Percentiles rank a stretch among this genome's conserved stretches.
These are phyloP conservation scores for Raddia distichophylla DNA, from an alignment of 176 grass and related monocot genomes.

Conservation along the genomic window DNA sequence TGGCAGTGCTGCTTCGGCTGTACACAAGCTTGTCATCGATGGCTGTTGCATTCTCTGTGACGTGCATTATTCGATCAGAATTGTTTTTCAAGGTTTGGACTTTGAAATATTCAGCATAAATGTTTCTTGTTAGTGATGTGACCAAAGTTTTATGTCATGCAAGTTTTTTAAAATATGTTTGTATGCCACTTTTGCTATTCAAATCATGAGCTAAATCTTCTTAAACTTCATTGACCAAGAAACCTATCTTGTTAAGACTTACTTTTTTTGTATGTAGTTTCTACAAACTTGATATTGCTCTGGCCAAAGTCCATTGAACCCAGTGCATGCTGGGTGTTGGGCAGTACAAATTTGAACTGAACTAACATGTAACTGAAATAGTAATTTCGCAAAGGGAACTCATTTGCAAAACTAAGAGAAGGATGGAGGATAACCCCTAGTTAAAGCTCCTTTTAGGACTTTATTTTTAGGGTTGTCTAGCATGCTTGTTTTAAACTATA, in stretches of 20 bases:
- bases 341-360: not conserved
- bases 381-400: not conserved
- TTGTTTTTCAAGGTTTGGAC: conserved; percentile 67
- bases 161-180: not conserved
- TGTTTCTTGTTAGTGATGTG: conserved; percentile 12
- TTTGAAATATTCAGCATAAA: not conserved
- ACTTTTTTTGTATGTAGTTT: conserved; percentile 22
- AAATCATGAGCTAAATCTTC: conserved; percentile 6
- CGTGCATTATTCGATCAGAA: conserved; percentile 62
- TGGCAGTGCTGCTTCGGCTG: conserved; percentile 55
- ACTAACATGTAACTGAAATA: conserved; percentile 10
- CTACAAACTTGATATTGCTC: not conserved
- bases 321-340: not conserved
- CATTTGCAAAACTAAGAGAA: not conserved
- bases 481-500: conserved; percentile 28
- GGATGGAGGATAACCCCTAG: not conserved
- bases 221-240: not conserved
- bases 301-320: not conserved
- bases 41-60: conserved; percentile 65
- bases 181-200: conserved; percentile 15
- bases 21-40: conserved; percentile 82
- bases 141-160: conserved; percentile 6
- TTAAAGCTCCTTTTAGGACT: conserved; percentile 3
- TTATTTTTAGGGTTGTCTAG: not conserved
- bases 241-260: not conserved